Percentiles rank a stretch among this genome's conserved stretches.
Conservation (phyloP, 768 basidiomycete species). For the Cytidiella melzeri region DNA sequence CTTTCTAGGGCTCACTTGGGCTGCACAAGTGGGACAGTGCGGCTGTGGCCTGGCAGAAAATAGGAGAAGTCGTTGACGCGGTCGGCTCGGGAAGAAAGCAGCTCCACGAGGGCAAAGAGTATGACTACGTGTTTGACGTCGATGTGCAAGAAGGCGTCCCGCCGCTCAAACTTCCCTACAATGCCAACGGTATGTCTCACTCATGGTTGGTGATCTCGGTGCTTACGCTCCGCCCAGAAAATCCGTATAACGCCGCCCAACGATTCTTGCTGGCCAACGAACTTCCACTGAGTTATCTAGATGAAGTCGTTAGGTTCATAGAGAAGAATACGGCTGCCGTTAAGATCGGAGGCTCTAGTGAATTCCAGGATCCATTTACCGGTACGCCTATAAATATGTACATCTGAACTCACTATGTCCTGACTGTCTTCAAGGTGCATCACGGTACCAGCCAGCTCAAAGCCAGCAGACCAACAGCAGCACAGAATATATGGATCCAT, state of each 20-base stretch:
- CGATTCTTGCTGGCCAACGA: slow-evolving; percentile 82
- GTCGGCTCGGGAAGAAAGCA: slow-evolving; percentile 87
- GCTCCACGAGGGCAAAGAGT: slow-evolving; percentile 90
- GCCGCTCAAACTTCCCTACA: slow-evolving; percentile 91
- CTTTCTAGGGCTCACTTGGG: not conserved
- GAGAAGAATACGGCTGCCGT: slow-evolving; percentile 85
- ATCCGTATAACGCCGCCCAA: slow-evolving; percentile 86
- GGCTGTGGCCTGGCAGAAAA: slow-evolving; percentile 75
- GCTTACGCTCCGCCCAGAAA: slow-evolving; percentile 48
- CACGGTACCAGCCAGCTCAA: slow-evolving; percentile 27
- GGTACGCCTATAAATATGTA: too few species aligned
- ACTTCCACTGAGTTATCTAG: slow-evolving; percentile 74
- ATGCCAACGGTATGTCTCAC: slow-evolving; percentile 60
- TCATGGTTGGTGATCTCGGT: not conserved
- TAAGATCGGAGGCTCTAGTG: slow-evolving; percentile 52
- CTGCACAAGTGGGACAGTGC: slow-evolving; percentile 69
- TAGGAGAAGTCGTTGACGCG: slow-evolving; percentile 95
- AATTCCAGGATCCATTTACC: slow-evolving; percentile 86
- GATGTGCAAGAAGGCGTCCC: slow-evolving; percentile 92
- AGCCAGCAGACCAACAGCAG: slow-evolving; percentile 5
- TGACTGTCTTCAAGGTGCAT: slow-evolving; percentile 22
- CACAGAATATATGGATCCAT: slow-evolving; percentile 23
- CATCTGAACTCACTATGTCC: too few species aligned
- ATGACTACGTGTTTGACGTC: slow-evolving; percentile 99
- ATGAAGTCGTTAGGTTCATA: slow-evolving; percentile 90